Evolutionary conservation across 2,329 filamentous ascomycete genomes (phyloP), one percentile per base, ranked within the genome.

Genomic region (Apiospora marii): DNA sequence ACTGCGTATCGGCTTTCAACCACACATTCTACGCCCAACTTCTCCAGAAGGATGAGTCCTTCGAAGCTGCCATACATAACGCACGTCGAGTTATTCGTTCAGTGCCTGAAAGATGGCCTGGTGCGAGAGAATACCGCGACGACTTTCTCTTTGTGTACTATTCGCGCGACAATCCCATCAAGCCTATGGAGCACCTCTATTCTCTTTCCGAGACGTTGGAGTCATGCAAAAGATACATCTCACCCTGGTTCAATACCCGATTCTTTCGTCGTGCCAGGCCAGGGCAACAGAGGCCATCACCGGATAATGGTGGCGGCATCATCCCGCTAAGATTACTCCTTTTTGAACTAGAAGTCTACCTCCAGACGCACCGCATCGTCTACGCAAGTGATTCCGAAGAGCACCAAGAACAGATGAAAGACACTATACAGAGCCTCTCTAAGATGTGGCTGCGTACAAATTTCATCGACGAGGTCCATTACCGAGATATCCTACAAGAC

Each of bases 71-170:
- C 58, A 41, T 41, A 22, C 58, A 67, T 27, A 14, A 14, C 37
- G 37, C 58, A 10, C 58, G 58, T 10, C 37, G 30, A 34, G 30
- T 16, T 30, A 34, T 67, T 4, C 30, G 58, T 8, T 34, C 58
- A 34, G 37, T 10, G 30, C 27, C 27, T 22, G 58, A 22, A 34
- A 34, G 58, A 41, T 67, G 58, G 58, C 58, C 58, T 1, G 58
- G 58, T 24, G 8, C 16, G 14, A 67, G 16, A 24, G 16, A 67
- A 67, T 67, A 67, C 58, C 58, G 58, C 10, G 58, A 67, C 58
- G 58, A 67, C 58, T 67, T 67, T 30, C 58, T 67, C 30, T 67
- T 67, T 16, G 58, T 67, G 30, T 67, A 67, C 58, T 67, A 67
- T 24, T 67, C 58, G 30, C 58, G 58, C 27, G 58, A 67, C 14